Percentiles rank a stretch among this genome's conserved stretches.
phyloP scores from a whole-genome alignment of 2,329 filamentous ascomycete genomes.

The Helminthosporium solani region DNA sequence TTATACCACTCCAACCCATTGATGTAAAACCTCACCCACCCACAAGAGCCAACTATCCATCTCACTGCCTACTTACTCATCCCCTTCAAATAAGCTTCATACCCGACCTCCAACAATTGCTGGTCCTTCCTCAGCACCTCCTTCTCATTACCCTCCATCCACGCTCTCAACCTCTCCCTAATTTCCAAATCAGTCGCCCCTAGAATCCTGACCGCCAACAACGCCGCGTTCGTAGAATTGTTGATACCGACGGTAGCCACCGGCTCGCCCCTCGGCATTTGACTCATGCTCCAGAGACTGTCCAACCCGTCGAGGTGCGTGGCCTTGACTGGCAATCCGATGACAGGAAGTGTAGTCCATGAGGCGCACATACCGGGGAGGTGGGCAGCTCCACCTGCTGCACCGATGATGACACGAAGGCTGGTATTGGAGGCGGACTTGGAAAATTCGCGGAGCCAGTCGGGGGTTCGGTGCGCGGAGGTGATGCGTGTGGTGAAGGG shows the following conservation, averaged over 20 bases:
- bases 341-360: slow-evolving; percentile 52
- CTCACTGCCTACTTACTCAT: slow-evolving; percentile 35
- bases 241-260: slow-evolving; percentile 50
- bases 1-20: not conserved
- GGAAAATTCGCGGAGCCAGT: slow-evolving; percentile 50
- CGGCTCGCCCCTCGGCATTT: slow-evolving; percentile 53
- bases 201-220: slow-evolving; percentile 49
- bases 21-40: not conserved
- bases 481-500: slow-evolving; percentile 74
- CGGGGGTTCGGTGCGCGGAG: slow-evolving; percentile 62
- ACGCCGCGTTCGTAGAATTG: slow-evolving; percentile 49
- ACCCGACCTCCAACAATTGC: slow-evolving; percentile 58
- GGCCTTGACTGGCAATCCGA: slow-evolving; percentile 54
- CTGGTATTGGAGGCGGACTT: slow-evolving; percentile 39
- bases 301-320: slow-evolving; percentile 53
- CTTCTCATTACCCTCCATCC: slow-evolving; percentile 62
- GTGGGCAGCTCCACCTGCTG: slow-evolving; percentile 53
- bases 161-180: slow-evolving; percentile 59
- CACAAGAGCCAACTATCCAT: not conserved
- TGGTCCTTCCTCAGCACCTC: slow-evolving; percentile 66
- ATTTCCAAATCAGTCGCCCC: slow-evolving; percentile 55
- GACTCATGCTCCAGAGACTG: slow-evolving; percentile 52
- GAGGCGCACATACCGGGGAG: slow-evolving; percentile 54
- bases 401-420: slow-evolving; percentile 51
- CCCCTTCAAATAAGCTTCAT: slow-evolving; percentile 53